These are phyloP conservation scores for Saturnispora serradocipensis DNA, from an alignment of 805 yeast genomes.

Conservation along the genomic window DNA sequence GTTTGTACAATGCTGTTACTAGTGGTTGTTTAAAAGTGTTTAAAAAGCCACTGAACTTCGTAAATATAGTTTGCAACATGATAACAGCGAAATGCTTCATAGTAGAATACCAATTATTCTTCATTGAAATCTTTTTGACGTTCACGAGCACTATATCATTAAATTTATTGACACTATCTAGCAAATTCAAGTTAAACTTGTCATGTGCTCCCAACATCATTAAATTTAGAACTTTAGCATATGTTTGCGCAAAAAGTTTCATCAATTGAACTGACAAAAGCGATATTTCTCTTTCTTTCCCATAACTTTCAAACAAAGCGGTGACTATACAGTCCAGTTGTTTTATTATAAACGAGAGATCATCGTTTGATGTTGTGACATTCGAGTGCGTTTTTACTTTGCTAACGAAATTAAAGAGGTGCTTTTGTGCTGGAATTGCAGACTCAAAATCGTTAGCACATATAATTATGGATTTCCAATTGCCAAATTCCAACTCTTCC, in stretches of 20 bases:
- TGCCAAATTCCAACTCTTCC: background rate
- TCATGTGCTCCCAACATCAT: constrained; percentile 26
- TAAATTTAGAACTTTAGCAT: constrained; percentile 16
- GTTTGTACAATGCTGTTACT: constrained; percentile 24
- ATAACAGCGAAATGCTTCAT: constrained; percentile 25
- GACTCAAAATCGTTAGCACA: background rate
- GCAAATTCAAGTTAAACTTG: constrained; percentile 24
- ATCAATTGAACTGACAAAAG: constrained; percentile 20
- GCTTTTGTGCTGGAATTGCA: background rate
- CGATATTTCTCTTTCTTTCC: constrained; percentile 17
- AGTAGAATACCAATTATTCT: constrained; percentile 25
- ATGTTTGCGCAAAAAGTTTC: constrained; percentile 19
- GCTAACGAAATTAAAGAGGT: background rate
- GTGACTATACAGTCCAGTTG: constrained; percentile 20
- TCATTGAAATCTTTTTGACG: constrained; percentile 24
- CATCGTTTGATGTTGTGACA: constrained; percentile 13
- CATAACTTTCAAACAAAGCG: constrained; percentile 15
- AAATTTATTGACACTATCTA: constrained; percentile 23
- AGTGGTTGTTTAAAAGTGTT: constrained; percentile 24
- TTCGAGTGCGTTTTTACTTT: background rate
- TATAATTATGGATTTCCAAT: background rate
- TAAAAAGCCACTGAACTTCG: constrained; percentile 28
- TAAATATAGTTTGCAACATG: constrained; percentile 23
- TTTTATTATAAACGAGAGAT: constrained; percentile 14
- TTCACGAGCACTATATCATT: constrained; percentile 15